Percentiles rank a stretch among this genome's conserved stretches.
These are phyloP conservation scores for Cystobasidium ongulense DNA, from an alignment of 768 basidiomycete genomes.

Conservation along the genomic window DNA sequence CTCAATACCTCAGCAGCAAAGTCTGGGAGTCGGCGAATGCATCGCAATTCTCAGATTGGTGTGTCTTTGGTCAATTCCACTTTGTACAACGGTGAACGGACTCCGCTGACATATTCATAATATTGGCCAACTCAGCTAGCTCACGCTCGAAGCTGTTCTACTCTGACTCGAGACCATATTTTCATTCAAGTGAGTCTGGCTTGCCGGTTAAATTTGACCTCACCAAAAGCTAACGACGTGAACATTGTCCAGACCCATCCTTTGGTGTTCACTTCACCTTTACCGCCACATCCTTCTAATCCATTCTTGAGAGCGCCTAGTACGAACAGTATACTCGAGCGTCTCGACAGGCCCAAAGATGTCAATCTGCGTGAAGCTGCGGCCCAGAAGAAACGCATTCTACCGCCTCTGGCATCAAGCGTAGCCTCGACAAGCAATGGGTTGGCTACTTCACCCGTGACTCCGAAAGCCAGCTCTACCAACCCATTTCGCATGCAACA, in stretches of 20 bases:
- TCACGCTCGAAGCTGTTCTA: conserved; percentile 21
- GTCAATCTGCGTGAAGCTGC: conserved; percentile 16
- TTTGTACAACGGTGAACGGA: not conserved
- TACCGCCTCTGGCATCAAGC: not conserved
- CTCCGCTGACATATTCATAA: not conserved
- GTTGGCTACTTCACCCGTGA: not conserved
- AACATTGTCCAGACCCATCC: conserved; percentile 9
- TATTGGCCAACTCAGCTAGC: conserved; percentile 3
- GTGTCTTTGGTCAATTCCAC: not conserved
- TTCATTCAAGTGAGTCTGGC: conserved; percentile 22
- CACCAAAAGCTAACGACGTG: not conserved
- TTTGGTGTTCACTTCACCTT: not conserved
- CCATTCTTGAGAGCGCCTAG: conserved; percentile 5
- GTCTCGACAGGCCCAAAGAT: not conserved
- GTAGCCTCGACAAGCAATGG: not conserved
- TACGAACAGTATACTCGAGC: not conserved
- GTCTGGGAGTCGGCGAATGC: conserved; percentile 20
- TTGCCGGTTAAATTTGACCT: not conserved
- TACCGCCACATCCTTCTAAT: not conserved
- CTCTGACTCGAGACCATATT: conserved; percentile 20
- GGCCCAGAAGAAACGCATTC: conserved; percentile 15
- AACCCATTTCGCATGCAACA: conserved; percentile 10
- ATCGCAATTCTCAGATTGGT: conserved; percentile 27
- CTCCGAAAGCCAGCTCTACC: not conserved
- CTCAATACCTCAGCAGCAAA: conserved; percentile 26